phyloP scores from a whole-genome alignment of 202 grass and related monocot species.

The Brachypodium distachyon region DNA sequence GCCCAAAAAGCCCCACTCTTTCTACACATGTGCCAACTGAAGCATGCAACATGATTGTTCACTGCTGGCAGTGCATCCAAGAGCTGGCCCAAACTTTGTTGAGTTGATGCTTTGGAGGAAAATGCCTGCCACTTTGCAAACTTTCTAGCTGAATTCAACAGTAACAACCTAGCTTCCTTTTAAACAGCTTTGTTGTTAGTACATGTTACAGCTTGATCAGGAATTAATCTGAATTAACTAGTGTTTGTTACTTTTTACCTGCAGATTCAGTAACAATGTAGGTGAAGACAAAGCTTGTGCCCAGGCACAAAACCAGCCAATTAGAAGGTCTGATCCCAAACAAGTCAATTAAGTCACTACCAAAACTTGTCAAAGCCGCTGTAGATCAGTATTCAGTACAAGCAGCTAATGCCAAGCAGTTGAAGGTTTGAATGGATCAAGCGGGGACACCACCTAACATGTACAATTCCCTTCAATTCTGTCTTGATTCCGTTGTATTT shows the following conservation, averaged over 20 bases:
- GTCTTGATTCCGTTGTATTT: neutral
- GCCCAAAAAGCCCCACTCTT: neutral
- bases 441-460: constrained; percentile 24
- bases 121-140: constrained; percentile 26
- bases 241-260: neutral
- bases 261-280: neutral
- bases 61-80: constrained; percentile 11
- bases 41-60: constrained; percentile 28
- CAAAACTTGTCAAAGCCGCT: constrained; percentile 9
- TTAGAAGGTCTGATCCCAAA: neutral
- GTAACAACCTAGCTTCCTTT: neutral
- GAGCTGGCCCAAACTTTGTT: constrained; percentile 26
- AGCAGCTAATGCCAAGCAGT: neutral
- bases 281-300: neutral
- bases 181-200: constrained; percentile 2
- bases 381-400: constrained; percentile 2
- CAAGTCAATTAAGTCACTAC: neutral
- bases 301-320: neutral
- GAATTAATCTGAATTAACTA: neutral
- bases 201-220: neutral
- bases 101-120: constrained; percentile 29
- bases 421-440: constrained; percentile 2
- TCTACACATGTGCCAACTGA: neutral
- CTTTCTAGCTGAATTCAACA: constrained; percentile 21
- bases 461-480: constrained; percentile 30